A percentile compares a stretch with the other conserved stretches of the same genome.
phyloP scores from a whole-genome alignment of 306 rosid species.

The Heteromeles arbutifolia region DNA sequence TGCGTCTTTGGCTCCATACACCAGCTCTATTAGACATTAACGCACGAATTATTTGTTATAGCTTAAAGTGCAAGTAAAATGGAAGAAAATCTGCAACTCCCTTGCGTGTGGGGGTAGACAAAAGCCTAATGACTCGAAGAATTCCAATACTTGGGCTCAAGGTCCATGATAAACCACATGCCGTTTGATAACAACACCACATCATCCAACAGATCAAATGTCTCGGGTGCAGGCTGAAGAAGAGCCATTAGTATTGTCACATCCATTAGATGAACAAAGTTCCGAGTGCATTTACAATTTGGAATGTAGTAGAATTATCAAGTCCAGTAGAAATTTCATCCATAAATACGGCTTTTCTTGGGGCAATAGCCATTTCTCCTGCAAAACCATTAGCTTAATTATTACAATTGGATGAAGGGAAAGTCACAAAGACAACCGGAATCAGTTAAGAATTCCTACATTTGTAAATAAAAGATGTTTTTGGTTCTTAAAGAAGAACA shows the following conservation, averaged over 20 bases:
- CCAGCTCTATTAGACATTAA: too few relatives aligned
- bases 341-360: conserved; percentile 32
- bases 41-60: too few relatives aligned
- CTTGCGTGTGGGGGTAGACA: conserved; percentile 64
- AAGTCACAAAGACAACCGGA: neutral
- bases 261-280: conserved; percentile 34
- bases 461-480: neutral
- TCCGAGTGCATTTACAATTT: too few relatives aligned
- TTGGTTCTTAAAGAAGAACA: neutral
- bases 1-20: too few relatives aligned
- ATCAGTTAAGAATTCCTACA: neutral
- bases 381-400: neutral
- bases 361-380: conserved; percentile 95
- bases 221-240: conserved; percentile 94
- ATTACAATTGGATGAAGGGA: neutral
- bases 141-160: conserved; percentile 51
- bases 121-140: conserved; percentile 75
- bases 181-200: conserved; percentile 60
- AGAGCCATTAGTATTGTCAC: conserved; percentile 79
- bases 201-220: conserved; percentile 86
- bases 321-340: too few relatives aligned
- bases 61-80: too few relatives aligned
- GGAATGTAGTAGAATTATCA: too few relatives aligned
- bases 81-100: conserved; percentile 89
- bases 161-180: conserved; percentile 77